Evolutionary conservation across 345 rosid genomes (phyloP).

Genomic region (Euphorbia lathyris): DNA sequence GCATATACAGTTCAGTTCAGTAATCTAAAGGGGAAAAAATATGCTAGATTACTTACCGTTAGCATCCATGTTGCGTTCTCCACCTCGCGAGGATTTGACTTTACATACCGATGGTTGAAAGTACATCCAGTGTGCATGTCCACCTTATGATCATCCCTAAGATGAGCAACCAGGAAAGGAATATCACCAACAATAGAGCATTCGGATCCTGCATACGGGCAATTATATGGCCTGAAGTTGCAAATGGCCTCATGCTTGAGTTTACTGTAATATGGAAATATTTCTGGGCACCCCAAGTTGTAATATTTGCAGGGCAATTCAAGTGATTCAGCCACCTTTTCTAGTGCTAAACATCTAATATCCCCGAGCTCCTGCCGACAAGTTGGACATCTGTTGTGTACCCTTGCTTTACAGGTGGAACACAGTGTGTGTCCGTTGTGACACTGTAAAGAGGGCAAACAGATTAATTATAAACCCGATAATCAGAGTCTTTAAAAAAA

Average conservation of each 20-base stretch:
- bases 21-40: neutral
- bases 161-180: constrained; percentile 66
- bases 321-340: constrained; percentile 77
- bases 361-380: constrained; percentile 83
- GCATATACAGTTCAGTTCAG: neutral
- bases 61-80: constrained; percentile 84
- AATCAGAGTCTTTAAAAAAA: neutral
- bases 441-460: constrained; percentile 45
- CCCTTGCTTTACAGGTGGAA: constrained; percentile 76
- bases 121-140: constrained; percentile 80
- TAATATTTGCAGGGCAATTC: constrained; percentile 76
- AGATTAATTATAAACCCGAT: neutral
- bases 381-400: constrained; percentile 74
- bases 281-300: constrained; percentile 72
- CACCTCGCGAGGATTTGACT: constrained; percentile 77
- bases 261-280: constrained; percentile 74
- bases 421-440: constrained; percentile 79
- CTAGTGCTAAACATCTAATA: constrained; percentile 75
- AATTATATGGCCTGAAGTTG: constrained; percentile 69
- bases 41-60: constrained; percentile 18
- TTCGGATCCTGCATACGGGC: constrained; percentile 83
- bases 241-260: constrained; percentile 68
- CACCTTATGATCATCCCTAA: constrained; percentile 79
- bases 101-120: constrained; percentile 78
- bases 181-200: constrained; percentile 62